These are phyloP conservation scores for Epichloe baconii DNA, from an alignment of 2,329 filamentous ascomycete genomes.

Conservation along the genomic window DNA sequence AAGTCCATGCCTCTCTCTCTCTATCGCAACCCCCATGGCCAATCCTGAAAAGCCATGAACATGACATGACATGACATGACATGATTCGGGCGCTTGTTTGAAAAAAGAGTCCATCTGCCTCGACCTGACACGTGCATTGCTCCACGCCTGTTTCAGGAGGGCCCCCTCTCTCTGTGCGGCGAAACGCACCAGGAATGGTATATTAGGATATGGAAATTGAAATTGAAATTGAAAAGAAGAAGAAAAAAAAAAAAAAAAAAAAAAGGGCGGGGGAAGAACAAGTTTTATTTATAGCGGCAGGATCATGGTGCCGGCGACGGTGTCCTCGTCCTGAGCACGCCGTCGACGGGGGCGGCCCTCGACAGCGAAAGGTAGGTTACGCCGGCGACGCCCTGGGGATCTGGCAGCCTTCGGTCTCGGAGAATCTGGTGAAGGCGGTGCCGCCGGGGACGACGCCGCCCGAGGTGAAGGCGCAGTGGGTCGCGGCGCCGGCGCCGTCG, in stretches of 20 bases:
- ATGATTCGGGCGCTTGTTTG: no score
- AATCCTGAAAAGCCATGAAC: no score
- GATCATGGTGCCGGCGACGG: slow-evolving; percentile 52
- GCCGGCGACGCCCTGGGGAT: slow-evolving; percentile 48
- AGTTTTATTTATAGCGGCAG: slow-evolving; percentile 26
- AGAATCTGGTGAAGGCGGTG: slow-evolving; percentile 46
- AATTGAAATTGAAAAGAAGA: no score
- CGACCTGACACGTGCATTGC: no score
- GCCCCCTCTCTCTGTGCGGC: no score
- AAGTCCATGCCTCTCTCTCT: no score
- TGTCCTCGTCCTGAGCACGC: slow-evolving; percentile 47
- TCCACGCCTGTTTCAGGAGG: no score
- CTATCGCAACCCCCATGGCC: no score
- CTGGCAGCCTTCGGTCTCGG: slow-evolving; percentile 37
- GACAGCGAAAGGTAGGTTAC: slow-evolving; percentile 56
- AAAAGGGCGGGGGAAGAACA: neutral
- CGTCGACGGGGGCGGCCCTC: slow-evolving; percentile 34
- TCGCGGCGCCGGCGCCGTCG: slow-evolving; percentile 28
- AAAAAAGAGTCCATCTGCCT: no score
- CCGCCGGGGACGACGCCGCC: slow-evolving; percentile 42
- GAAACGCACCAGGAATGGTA: no score
- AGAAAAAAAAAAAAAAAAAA: neutral
- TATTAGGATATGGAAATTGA: no score
- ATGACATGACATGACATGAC: no score
- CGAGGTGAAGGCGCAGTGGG: slow-evolving; percentile 55